Conservation (phyloP, 2,329 filamentous ascomycete species). For the Sporothrix globosa region DNA sequence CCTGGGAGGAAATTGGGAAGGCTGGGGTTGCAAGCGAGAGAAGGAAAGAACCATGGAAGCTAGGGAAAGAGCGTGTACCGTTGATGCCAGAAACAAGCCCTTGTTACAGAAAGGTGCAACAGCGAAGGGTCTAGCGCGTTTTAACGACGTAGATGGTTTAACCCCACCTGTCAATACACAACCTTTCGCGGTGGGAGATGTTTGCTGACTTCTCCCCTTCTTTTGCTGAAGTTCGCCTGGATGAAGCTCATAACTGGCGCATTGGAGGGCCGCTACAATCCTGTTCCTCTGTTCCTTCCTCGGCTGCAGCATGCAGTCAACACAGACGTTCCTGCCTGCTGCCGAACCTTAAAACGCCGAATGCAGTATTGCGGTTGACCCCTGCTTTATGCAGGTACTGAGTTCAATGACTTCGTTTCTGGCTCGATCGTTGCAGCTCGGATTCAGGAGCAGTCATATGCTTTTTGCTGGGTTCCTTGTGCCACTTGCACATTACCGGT, state of each 20-base stretch:
- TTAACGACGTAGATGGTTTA: neutral
- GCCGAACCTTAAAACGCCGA: conserved; percentile 27
- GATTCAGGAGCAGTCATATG: neutral
- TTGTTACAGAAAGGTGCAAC: neutral
- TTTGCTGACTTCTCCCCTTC: neutral
- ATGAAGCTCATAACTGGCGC: conserved; percentile 9
- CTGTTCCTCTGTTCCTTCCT: conserved; percentile 14
- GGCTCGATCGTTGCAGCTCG: neutral
- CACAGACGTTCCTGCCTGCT: conserved; percentile 2
- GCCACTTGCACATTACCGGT: conserved; percentile 10
- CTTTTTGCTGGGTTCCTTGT: conserved; percentile 18
- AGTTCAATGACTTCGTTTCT: conserved; percentile 13
- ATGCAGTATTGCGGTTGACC: conserved; percentile 10
- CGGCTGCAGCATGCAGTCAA: conserved; percentile 24
- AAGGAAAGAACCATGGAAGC: conserved; percentile 20
- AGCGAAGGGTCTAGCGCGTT: conserved; percentile 20
- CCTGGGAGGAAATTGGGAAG: conserved; percentile 23
- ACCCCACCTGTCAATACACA: neutral
- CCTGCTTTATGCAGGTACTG: conserved; percentile 30
- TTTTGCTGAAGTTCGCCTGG: neutral
- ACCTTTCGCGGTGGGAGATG: neutral
- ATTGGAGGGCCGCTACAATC: neutral
- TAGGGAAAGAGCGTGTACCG: neutral
- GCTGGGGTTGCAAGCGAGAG: conserved; percentile 26
- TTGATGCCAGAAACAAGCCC: neutral